Base-by-base conservation (phyloP, 2,329 filamentous ascomycete genomes). In the Aspergillus intermedius region DNA sequence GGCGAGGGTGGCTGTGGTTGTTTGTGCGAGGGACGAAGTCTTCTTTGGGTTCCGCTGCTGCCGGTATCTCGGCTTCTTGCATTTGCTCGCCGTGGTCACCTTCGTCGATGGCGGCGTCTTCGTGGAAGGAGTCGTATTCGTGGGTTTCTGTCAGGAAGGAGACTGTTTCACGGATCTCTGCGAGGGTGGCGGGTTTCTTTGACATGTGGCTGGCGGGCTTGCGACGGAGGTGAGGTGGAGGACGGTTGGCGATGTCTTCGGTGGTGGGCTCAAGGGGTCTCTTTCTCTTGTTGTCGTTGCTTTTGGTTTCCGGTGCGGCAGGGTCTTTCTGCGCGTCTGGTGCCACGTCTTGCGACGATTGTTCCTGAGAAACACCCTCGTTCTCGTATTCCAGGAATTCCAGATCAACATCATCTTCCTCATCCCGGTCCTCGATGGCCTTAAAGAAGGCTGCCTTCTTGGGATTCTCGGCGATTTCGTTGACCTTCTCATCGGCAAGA, bases 381-480 rank as follows among this genome's bases (percentile, higher is more conserved):
- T 59, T 54, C 22, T 66, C 61, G 49, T 47, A 46, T 7, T 84
- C 80, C 7, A 89, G 70, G 59, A 95, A 86, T 56, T 91, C 86
- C 67, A 86, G 80, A 47, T 89, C 86, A 47, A 93, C 84, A 42
- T 88, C 86, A 51, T 78, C 76, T 19, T 77, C 76, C n/a, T 59
- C 77, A 77, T 84, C 86, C 44, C 81, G 81, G 63, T 96, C 91
- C 60, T 95, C 90, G 46, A 98, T 87, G 5, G 89, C 89, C 55
- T 83, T 84, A 58, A 98, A 78, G 73, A 98, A 98, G 0, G 93
- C 93, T 52, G 86, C 80, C 64, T 90, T 91, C 64, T 91, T 91
- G 2, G 88, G 88, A 60, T 94, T 90, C 64, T 89, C 83, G 30
- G 88, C 90, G 54, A 97, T 88, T 68, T 91, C 91, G 63, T 87